Percentiles rank a stretch among this genome's conserved stretches.
These are phyloP conservation scores for Pythium monospermum DNA, from an alignment of 352 stramenopile genomes.

Conservation along the genomic window DNA sequence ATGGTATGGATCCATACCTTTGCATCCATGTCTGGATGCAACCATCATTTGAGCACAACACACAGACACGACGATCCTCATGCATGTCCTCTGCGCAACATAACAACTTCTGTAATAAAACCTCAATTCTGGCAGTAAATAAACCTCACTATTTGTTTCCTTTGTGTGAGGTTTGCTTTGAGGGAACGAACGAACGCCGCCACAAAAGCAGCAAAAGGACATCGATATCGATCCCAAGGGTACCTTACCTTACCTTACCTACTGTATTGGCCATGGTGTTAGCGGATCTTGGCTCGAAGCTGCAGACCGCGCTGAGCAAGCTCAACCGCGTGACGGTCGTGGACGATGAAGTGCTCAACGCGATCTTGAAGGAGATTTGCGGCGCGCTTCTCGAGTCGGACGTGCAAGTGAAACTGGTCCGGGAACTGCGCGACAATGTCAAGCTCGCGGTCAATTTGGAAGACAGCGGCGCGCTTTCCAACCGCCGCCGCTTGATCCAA, in stretches of 20 bases:
- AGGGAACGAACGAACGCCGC: neutral
- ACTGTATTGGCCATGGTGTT: constrained; percentile 87
- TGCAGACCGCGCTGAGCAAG: constrained; percentile 83
- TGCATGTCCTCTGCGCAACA: too few relatives aligned
- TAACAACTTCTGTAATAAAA: constrained; percentile 5
- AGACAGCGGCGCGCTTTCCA: constrained; percentile 63
- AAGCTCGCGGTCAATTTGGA: constrained; percentile 86
- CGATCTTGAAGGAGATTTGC: constrained; percentile 89
- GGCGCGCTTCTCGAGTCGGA: constrained; percentile 87
- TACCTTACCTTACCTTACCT: too few relatives aligned
- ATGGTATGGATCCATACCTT: too few relatives aligned
- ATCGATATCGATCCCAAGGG: too few relatives aligned
- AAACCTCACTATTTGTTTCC: neutral
- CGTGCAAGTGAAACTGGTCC: constrained; percentile 88
- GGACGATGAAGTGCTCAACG: constrained; percentile 88
- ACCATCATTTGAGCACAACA: neutral
- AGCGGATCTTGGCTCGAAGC: constrained; percentile 82
- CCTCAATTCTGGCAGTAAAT: neutral
- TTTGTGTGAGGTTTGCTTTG: neutral
- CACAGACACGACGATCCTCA: neutral
- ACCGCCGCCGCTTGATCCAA: constrained; percentile 87
- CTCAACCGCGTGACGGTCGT: constrained; percentile 86
- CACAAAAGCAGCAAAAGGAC: neutral
- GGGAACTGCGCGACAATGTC: constrained; percentile 86
- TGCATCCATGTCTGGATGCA: too few relatives aligned